phyloP scores from a whole-genome alignment of 805 yeast species.

The Ogataea thermomethanolica region DNA sequence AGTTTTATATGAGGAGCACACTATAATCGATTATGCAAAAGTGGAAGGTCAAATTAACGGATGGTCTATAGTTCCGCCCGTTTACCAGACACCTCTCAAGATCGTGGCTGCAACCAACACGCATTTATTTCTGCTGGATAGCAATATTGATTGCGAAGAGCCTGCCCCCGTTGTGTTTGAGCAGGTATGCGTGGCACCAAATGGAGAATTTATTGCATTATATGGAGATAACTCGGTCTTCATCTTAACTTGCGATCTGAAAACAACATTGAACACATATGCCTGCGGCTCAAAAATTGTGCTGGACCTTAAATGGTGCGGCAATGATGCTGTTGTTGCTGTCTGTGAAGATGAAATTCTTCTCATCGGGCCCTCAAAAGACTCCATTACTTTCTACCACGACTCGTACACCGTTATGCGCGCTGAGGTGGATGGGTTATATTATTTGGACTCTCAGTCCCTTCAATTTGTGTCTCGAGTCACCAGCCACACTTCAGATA shows the following conservation, averaged over 20 bases:
- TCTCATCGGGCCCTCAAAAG: constrained; percentile 69
- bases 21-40: neutral
- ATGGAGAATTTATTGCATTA: constrained; percentile 51
- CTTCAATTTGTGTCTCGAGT: constrained; percentile 67
- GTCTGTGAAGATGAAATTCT: constrained; percentile 58
- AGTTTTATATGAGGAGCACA: neutral
- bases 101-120: constrained; percentile 18
- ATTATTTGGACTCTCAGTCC: constrained; percentile 53
- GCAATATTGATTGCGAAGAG: constrained; percentile 9
- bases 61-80: constrained; percentile 25
- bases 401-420: constrained; percentile 40
- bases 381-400: constrained; percentile 51
- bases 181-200: constrained; percentile 40
- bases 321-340: constrained; percentile 73
- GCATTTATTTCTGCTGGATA: constrained; percentile 8
- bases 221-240: constrained; percentile 42
- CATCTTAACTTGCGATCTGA: constrained; percentile 48
- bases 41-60: constrained; percentile 12
- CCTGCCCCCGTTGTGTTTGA: constrained; percentile 16
- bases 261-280: constrained; percentile 42
- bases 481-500: constrained; percentile 48
- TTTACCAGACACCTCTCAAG: constrained; percentile 12
- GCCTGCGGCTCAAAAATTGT: constrained; percentile 39
- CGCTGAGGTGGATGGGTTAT: constrained; percentile 68
- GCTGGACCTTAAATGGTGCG: constrained; percentile 70